phyloP scores from a whole-genome alignment of 2,329 filamentous ascomycete genomes.

The Trichoderma endophyticum region DNA sequence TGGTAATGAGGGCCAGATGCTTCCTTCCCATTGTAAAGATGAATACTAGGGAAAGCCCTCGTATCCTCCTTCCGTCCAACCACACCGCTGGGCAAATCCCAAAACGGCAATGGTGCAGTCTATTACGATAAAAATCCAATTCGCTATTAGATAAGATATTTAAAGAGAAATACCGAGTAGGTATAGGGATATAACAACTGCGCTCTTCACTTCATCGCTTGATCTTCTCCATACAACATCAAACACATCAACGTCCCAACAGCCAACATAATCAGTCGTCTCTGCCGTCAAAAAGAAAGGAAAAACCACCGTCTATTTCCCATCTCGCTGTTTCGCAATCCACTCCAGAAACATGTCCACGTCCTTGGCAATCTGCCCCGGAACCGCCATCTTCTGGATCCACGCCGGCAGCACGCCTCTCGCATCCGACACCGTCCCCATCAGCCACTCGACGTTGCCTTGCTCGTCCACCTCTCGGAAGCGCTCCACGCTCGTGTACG shows the following conservation, averaged over 20 bases:
- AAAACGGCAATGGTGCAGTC: neutral
- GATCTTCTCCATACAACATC: neutral
- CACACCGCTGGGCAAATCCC: neutral
- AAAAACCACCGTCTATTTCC: slow-evolving; percentile 3
- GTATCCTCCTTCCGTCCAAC: neutral
- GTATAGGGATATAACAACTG: neutral
- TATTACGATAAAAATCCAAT: neutral
- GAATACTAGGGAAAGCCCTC: neutral
- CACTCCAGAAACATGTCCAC: slow-evolving; percentile 66
- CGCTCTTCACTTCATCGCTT: neutral
- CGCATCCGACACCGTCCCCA: slow-evolving; percentile 73
- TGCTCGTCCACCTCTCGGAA: slow-evolving; percentile 42
- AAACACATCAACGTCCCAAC: neutral
- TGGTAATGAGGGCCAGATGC: no score
- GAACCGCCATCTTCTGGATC: slow-evolving; percentile 62
- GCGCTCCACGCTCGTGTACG: slow-evolving; percentile 65
- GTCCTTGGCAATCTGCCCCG: slow-evolving; percentile 65
- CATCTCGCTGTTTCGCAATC: slow-evolving; percentile 47
- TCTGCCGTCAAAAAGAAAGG: neutral
- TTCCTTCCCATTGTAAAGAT: neutral
- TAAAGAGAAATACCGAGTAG: neutral
- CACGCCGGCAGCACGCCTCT: slow-evolving; percentile 62
- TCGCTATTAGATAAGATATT: neutral
- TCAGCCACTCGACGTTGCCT: slow-evolving; percentile 65
- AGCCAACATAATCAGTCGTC: neutral